Base-by-base conservation (phyloP, 2,329 filamentous ascomycete genomes). In the Phyllosticta citrichinensis region DNA sequence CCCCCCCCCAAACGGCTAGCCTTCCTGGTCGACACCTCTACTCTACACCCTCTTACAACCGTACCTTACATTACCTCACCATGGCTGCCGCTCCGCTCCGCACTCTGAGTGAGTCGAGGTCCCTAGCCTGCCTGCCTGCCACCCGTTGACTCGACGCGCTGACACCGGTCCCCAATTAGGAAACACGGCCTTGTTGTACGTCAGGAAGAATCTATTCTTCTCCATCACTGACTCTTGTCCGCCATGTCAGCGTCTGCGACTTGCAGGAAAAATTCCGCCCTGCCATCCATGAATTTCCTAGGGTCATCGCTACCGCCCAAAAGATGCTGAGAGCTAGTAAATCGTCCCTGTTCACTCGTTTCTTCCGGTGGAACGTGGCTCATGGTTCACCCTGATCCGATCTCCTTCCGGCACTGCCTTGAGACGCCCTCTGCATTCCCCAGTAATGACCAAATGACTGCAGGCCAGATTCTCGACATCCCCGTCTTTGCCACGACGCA, bases 221-320 rank as follows among this genome's bases (percentile, higher is more conserved):
- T 5, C n/a, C 24, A 27, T 3, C 19, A 17, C 58, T 60, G 52
- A 60, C 33, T 40, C 33, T 40, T 3, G 33, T 2, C 58, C 10
- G 19, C 27, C 52, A 22, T 54, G 40, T 24, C 63, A 97, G 92
- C 69, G 84, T 97, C 71, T 97, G 93, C 77, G 93, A 97, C 71
- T 81, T 97, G 65, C 93, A 97, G 77, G 93, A 97, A 67, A 95
- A 91, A 74, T 97, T 97, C 76, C 84, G 90, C 63, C 79, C 80
- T 9, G 87, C 86, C 61, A 96, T 97, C 68, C 83, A 87, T 76
- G 87, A 95, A 71, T 97, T 92, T 71, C 83, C 89, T 65, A 91
- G 88, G 72, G 82, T 97, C 30, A 71, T 81, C 60, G 70, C 75
- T 11, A 82, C 79, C 0, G 77, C 79, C 10, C 77, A 80, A 66